These are phyloP conservation scores for Ocimum tenuiflorum DNA, from an alignment of 257 asterid species.

Conservation along the genomic window DNA sequence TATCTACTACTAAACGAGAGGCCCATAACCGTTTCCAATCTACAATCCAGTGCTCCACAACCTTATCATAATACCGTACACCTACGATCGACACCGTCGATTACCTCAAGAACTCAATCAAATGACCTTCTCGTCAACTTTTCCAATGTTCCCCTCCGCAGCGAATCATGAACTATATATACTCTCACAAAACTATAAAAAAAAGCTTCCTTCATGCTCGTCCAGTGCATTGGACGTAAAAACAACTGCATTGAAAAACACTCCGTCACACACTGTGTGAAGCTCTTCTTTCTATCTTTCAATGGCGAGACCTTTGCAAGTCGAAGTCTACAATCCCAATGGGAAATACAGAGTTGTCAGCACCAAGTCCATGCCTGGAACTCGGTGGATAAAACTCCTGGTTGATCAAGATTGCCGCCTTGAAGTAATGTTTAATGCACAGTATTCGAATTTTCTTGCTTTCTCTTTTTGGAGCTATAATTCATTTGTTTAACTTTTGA, in stretches of 20 bases:
- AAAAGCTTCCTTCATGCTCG: background rate
- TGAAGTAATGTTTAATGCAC: constrained; percentile 40
- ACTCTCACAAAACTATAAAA: background rate
- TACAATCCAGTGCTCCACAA: background rate
- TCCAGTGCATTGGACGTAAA: background rate
- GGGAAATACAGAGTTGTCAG: constrained; percentile 87
- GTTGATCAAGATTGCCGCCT: constrained; percentile 86
- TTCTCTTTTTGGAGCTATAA: too few species aligned
- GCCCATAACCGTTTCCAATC: background rate
- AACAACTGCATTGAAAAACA: background rate
- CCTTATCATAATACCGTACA: background rate
- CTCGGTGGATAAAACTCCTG: constrained; percentile 83
- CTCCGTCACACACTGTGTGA: background rate
- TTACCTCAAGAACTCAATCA: background rate
- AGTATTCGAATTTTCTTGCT: background rate
- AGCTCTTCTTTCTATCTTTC: background rate
- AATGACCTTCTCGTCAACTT: background rate
- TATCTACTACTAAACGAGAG: constrained; percentile 10
- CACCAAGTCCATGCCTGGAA: constrained; percentile 95
- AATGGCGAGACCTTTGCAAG: constrained; percentile 79
- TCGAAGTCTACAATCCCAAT: constrained; percentile 84
- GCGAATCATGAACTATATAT: constrained; percentile 8
- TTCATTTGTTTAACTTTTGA: background rate
- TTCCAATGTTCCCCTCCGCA: constrained; percentile 15
- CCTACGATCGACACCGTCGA: background rate